Conservation (phyloP, 345 rosid genomes). For the Eutrema heterophyllum region DNA sequence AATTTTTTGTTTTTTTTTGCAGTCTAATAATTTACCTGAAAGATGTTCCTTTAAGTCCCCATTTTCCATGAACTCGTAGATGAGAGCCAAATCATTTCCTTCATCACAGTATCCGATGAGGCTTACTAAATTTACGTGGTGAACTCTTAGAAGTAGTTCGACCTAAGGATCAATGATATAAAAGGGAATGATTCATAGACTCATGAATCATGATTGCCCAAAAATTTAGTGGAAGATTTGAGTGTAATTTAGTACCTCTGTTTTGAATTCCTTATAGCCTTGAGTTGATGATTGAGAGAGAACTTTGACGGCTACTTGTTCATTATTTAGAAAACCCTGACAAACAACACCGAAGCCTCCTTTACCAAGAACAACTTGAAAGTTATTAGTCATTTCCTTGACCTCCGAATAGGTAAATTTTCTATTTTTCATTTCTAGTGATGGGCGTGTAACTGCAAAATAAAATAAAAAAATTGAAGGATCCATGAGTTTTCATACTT, state of each 20-base stretch:
- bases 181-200: background rate
- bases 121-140: constrained; percentile 42
- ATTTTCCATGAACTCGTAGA: constrained; percentile 48
- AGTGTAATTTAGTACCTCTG: constrained; percentile 33
- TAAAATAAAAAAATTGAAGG: too few relatives aligned
- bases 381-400: constrained; percentile 33
- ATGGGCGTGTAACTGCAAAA: background rate
- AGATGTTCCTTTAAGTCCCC: constrained; percentile 40
- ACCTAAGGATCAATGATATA: constrained; percentile 28
- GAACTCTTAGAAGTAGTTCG: constrained; percentile 39
- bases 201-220: background rate
- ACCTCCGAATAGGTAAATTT: constrained; percentile 30
- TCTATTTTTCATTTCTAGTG: constrained; percentile 24
- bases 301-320: constrained; percentile 52
- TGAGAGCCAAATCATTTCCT: constrained; percentile 32
- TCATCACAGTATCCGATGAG: constrained; percentile 49
- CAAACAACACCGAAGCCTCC: constrained; percentile 54
- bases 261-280: constrained; percentile 41
- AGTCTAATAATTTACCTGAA: constrained; percentile 20
- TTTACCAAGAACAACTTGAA: constrained; percentile 37
- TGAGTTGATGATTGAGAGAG: constrained; percentile 40
- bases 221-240: background rate
- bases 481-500: background rate
- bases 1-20: background rate
- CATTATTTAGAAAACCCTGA: constrained; percentile 33